phyloP scores from a whole-genome alignment of 164 flowering plant species.

The Kingdonia uniflora region DNA sequence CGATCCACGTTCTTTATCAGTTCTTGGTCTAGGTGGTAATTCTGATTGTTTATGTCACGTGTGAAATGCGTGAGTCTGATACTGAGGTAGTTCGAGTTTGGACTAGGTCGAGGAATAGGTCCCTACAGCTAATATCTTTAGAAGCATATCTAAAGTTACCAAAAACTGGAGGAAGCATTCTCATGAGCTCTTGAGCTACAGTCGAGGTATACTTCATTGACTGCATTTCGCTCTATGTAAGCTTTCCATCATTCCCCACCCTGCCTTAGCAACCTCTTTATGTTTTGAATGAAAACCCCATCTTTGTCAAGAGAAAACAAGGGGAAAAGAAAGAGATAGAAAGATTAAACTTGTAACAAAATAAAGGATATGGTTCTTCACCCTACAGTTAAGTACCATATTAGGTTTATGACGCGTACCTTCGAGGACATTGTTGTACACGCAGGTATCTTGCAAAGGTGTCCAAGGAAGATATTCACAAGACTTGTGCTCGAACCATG shows the following conservation, averaged over 20 bases:
- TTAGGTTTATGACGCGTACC: too few relatives aligned
- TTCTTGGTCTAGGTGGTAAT: too few relatives aligned
- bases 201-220: neutral
- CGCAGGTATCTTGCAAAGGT: neutral
- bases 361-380: too few relatives aligned
- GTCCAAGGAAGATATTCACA: neutral
- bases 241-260: neutral
- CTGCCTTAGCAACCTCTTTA: neutral
- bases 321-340: too few relatives aligned
- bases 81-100: too few relatives aligned
- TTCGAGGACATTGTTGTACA: neutral
- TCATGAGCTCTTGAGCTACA: neutral
- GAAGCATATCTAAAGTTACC: neutral
- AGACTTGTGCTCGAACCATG: neutral
- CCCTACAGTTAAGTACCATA: neutral
- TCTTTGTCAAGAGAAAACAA: neutral
- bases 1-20: too few relatives aligned
- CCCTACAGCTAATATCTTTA: neutral
- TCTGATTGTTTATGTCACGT: too few relatives aligned
- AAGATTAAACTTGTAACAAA: too few relatives aligned
- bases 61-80: too few relatives aligned
- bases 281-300: neutral
- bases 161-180: neutral
- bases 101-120: too few relatives aligned
- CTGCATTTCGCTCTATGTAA: neutral